Evolutionary conservation across 2,329 filamentous ascomycete species (phyloP).

Genomic region (Nigrograna mackinnonii): DNA sequence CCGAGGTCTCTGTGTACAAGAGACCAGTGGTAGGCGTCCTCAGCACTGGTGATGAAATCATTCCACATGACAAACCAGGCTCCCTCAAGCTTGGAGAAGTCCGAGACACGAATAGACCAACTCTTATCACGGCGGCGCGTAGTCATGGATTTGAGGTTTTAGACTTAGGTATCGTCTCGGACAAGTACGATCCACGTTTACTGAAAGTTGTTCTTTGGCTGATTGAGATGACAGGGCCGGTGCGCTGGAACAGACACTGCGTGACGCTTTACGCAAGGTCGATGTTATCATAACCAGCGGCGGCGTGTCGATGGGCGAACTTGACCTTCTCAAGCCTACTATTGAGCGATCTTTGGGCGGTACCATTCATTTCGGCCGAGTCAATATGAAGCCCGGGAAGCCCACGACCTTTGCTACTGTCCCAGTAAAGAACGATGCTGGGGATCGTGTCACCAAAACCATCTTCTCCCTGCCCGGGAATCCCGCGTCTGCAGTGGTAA

Average conservation of each 20-base stretch:
- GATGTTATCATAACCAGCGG: constrained; percentile 91
- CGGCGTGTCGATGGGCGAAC: constrained; percentile 96
- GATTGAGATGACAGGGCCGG: constrained; percentile 64
- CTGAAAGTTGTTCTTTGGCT: not conserved
- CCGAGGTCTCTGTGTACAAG: constrained; percentile 71
- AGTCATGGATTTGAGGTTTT: constrained; percentile 78
- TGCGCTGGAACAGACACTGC: constrained; percentile 75
- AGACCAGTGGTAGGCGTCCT: constrained; percentile 82
- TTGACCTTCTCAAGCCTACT: constrained; percentile 94
- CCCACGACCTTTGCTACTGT: constrained; percentile 96
- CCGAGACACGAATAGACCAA: constrained; percentile 89
- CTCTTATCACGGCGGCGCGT: constrained; percentile 75
- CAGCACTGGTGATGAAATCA: constrained; percentile 93
- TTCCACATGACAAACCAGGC: constrained; percentile 69
- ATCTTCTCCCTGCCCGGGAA: constrained; percentile 94
- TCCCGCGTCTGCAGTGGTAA: constrained; percentile 89
- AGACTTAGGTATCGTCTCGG: constrained; percentile 83
- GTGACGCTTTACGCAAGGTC: constrained; percentile 71
- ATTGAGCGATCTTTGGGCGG: constrained; percentile 89
- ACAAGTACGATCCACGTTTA: constrained; percentile 53
- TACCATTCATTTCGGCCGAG: constrained; percentile 93
- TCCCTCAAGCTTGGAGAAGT: constrained; percentile 79
- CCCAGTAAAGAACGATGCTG: constrained; percentile 58
- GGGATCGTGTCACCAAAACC: constrained; percentile 64
- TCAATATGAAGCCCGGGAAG: constrained; percentile 97